Base-by-base conservation (phyloP, 345 rosid genomes). In the Raphanus raphanistrum region DNA sequence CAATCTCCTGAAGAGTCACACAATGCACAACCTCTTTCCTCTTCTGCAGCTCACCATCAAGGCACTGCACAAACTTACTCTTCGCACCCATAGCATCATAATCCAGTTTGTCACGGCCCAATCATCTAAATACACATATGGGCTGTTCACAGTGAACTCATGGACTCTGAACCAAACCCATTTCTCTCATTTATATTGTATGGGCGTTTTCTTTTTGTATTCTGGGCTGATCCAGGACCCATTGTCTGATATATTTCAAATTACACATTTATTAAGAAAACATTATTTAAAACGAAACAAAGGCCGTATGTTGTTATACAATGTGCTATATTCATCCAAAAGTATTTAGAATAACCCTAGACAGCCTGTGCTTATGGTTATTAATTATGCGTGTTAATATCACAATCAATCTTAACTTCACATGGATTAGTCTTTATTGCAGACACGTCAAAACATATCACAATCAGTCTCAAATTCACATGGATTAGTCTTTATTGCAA, bases 11-110 rank as follows among this genome's bases (percentile, higher is more conserved):
- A 79, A 94, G 95, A 0, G 98, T 83, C 32, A 94, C 98, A 25
- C 94, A 94, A 85, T 90, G 98, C 31, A 94, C 94, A 15, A 94
- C 92, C 84, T 94, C 98, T 79, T 94, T 94, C 84, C 98, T 82
- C 87, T 94, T 92, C 88, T 94, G 98, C 79, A 94, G 45, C 86
- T 92, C 98, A 21, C 98, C 98, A 8, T 92, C 98, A 6, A 98
- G 98, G 57, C 98, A 94, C 78, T 94, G 98, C 36, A 94, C 94
- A 70, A 94, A 94, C 90, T 90, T 94, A 31, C 94, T 94, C 70
- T 90, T 96, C 0, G 97, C 90, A 7, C 98, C 98, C 92, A 94
- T 85, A 0, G 98, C 98, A 77, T 94, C 98, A n/a, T 50, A n/a
- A n/a, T n/a, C n/a, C n/a, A n/a, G n/a, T n/a, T n/a, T n/a, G n/a